Evolutionary conservation across 352 stramenopile species (phyloP), one percentile per base, ranked within the genome.

Genomic region (Phytophthora melonis): DNA sequence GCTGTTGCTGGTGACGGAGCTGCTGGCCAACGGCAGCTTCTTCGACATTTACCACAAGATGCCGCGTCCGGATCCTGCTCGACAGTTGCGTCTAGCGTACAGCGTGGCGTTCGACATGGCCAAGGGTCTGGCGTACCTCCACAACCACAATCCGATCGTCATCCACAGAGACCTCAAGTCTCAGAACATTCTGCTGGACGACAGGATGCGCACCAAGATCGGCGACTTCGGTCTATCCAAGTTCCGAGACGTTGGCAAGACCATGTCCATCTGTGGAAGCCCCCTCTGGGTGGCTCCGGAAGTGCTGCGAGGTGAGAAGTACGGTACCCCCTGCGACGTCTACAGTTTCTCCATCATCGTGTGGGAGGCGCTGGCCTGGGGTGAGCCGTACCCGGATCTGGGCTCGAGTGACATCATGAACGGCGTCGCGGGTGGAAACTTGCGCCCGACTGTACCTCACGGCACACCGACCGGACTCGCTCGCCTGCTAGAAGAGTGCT

Each of bases 101-200:
- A 95, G 89, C 47, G 82, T 96, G 39, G 88, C 85, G n/a, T 93
- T 96, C 59, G 87, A 97, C 67, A 95, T 97, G 70, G 93, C 96
- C 6, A 93, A 97, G 64, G 96, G 96, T 19, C 95, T 99, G 52
- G 89, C 96, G 39, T 99, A 99, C 75, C 75, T 99, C 57, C 98
- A 99, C 87, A 97, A 94, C 53, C 96, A 98, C 81, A 97, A 99
- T 72, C 96, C 97, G 32, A 95, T 97, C 53, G 97, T 99, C 76
- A 99, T 99, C 76, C 98, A 99, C 87, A 92, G 97, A 13, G 87
- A 93, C 45, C 77, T 94, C 56, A 95, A 93, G 71, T 93, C 84
- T 11, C 86, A 93, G 60, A 94, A 93, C 66, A 94, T 93, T 34
- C 61, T 95, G 8, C 69, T 94, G 30, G 87, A 95, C 58, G 88